Evolutionary conservation across 2,329 filamentous ascomycete genomes (phyloP), one percentile per base, ranked within the genome.

Genomic region (Cordyceps tenuipes): DNA sequence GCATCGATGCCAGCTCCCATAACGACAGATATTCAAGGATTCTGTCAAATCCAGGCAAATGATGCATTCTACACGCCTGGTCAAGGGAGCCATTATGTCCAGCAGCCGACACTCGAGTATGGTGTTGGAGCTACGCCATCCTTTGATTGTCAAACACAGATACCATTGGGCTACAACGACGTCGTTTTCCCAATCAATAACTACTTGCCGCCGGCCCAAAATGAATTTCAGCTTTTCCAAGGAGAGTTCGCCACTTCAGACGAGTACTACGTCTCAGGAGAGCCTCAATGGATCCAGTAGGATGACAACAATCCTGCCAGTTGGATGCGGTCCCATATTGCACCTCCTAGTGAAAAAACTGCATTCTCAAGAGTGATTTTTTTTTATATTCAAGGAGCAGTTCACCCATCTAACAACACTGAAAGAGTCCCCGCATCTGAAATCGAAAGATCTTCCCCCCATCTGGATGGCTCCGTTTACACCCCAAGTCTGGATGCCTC

Each of bases 221-320:
- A 29, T 29, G 29, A 29, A 8, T 7, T 29, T 29, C 29, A 29
- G 7, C 5, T 5, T 29, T 3, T 29, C 7, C 29, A 29, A 29
- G 29, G 29, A 29, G 29, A 29, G 3, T 29, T 29, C 29, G 7
- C 29, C 29, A 29, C 29, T 29, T 29, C 29, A 7, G 29, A 5
- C 29, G 29, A 29, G 7, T 29, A 29, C 29, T 29, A 8, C 7
- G 15, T 23, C 10, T 29, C 10, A 4, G 53, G 43, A 12, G 53
- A 47, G 41, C 53, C 46, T n/a, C 41, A 47, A n/a, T 56, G 53
- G 53, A 56, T 47, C 26, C 53, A 56, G 53, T 46, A 54, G 41
- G 56, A 41, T 70, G 56, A 41, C 70, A 3, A 68, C 71, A 39
- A 65, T 72, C 1, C 64, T 72, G 8, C 29, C 46, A 41, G 26